These are phyloP conservation scores for Lecanicillium sp. DNA, from an alignment of 2,329 filamentous ascomycete species.

Conservation along the genomic window DNA sequence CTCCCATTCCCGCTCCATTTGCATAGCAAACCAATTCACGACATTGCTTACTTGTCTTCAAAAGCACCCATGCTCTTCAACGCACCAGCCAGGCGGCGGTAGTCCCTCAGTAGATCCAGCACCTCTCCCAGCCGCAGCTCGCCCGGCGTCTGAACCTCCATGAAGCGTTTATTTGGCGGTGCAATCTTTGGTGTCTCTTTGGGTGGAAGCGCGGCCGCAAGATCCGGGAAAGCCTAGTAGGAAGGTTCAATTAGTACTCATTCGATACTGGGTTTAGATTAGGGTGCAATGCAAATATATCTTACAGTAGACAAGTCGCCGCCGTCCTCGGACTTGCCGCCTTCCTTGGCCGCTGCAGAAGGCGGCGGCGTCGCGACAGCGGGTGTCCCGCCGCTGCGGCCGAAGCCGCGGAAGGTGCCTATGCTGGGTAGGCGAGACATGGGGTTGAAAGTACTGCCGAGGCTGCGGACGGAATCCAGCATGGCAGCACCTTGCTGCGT, in stretches of 20 bases:
- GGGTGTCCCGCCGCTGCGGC: slow-evolving; percentile 36
- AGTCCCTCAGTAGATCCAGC: slow-evolving; percentile 63
- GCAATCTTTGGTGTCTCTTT: slow-evolving; percentile 49
- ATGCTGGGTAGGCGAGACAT: slow-evolving; percentile 71
- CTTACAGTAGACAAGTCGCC: slow-evolving; percentile 52
- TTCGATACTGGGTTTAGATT: not conserved
- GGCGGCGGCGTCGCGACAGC: slow-evolving; percentile 27
- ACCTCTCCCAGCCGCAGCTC: slow-evolving; percentile 71
- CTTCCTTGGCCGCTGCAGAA: slow-evolving; percentile 27
- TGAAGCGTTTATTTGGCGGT: slow-evolving; percentile 64
- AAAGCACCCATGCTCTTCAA: slow-evolving; percentile 57
- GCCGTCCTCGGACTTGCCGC: slow-evolving; percentile 36
- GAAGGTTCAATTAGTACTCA: not conserved
- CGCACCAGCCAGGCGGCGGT: slow-evolving; percentile 60
- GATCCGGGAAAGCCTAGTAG: slow-evolving; percentile 52
- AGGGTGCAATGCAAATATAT: slow-evolving; percentile 11
- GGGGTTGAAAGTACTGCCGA: slow-evolving; percentile 76
- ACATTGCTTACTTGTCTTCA: slow-evolving; percentile 31
- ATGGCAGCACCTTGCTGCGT: slow-evolving; percentile 46
- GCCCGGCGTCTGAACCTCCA: slow-evolving; percentile 61
- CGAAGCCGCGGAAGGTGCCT: slow-evolving; percentile 67
- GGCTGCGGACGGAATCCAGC: slow-evolving; percentile 73
- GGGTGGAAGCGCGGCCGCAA: slow-evolving; percentile 46
- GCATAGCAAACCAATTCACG: too few relatives aligned
- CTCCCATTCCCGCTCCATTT: too few relatives aligned